Conservation (phyloP, 148 eudicot species). For the Silene latifolia region DNA sequence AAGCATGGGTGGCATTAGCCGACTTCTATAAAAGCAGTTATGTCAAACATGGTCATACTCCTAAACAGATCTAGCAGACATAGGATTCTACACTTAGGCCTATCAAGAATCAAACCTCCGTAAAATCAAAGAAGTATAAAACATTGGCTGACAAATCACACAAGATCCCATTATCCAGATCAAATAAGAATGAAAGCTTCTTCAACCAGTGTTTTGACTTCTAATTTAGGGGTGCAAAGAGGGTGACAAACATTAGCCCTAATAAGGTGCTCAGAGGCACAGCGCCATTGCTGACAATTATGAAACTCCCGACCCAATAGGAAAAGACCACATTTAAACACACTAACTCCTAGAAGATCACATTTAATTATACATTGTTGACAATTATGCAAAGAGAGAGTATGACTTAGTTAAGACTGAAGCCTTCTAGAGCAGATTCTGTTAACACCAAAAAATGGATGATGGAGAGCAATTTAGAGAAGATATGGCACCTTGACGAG, state of each 20-base stretch:
- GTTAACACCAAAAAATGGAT: not conserved
- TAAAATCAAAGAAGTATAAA: not conserved
- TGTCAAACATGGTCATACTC: not conserved
- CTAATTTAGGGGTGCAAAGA: not conserved
- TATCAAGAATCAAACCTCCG: no score
- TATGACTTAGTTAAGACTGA: not conserved
- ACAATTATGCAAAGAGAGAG: not conserved
- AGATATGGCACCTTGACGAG: conserved; percentile 1
- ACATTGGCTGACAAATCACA: not conserved
- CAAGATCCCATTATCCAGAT: not conserved
- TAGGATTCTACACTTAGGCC: not conserved
- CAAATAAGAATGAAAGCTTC: not conserved
- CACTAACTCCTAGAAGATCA: not conserved
- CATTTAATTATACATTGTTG: not conserved
- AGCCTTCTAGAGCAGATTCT: not conserved
- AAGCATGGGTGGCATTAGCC: not conserved
- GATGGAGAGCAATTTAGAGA: not conserved
- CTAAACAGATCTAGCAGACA: not conserved
- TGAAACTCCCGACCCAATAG: not conserved
- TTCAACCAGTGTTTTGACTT: not conserved
- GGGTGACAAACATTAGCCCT: not conserved
- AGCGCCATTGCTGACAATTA: not conserved
- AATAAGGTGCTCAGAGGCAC: not conserved
- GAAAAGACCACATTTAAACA: not conserved
- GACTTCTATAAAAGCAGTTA: no score